Evolutionary conservation across 306 rosid species (phyloP).

Genomic region (Geum urbanum): DNA sequence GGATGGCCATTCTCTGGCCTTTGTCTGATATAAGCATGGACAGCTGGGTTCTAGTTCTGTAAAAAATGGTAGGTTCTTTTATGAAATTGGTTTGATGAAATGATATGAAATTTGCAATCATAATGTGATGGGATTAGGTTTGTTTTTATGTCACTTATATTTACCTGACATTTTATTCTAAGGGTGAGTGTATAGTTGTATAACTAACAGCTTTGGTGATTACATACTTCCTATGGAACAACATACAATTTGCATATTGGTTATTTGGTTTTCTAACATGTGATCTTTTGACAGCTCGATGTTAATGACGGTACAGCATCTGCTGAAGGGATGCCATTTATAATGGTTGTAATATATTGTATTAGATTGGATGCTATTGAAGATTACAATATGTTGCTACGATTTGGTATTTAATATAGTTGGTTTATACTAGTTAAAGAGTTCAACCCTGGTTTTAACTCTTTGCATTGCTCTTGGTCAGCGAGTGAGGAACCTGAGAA

Average conservation of each 20-base stretch:
- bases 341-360: slow-evolving; percentile 12
- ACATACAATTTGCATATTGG: not conserved
- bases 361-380: not conserved
- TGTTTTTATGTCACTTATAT: not conserved
- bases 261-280: slow-evolving; percentile 6
- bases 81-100: slow-evolving; percentile 5
- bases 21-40: slow-evolving; percentile 98
- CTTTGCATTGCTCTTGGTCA: slow-evolving; percentile 23
- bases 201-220: slow-evolving; percentile 16
- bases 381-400: not conserved
- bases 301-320: slow-evolving; percentile 68
- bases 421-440: not conserved
- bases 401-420: not conserved
- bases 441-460: slow-evolving; percentile 18
- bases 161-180: not conserved
- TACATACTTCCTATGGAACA: not conserved
- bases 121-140: slow-evolving; percentile 19
- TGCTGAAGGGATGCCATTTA: slow-evolving; percentile 68
- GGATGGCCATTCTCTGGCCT: slow-evolving; percentile 77
- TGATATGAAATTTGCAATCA: not conserved
- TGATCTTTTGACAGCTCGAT: slow-evolving; percentile 64
- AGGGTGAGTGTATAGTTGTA: not conserved
- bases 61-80: slow-evolving; percentile 57
- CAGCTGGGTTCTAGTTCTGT: slow-evolving; percentile 83
- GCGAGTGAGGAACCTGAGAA: slow-evolving; percentile 42